phyloP scores from a whole-genome alignment of 179 eudicot species.

The Beta macrorhiza region DNA sequence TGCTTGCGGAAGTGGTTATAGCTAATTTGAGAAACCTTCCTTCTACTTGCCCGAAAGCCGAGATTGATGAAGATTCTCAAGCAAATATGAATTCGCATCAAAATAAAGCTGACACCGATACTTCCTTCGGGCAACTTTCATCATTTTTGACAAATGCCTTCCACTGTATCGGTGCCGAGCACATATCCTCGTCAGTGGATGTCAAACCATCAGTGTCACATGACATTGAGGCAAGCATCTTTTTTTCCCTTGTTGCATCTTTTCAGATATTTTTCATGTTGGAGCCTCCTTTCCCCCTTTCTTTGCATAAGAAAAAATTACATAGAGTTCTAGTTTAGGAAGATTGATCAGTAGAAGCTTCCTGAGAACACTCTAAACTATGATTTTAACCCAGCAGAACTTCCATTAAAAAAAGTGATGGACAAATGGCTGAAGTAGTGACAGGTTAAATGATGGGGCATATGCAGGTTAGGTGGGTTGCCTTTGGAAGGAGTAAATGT shows the following conservation, averaged over 20 bases:
- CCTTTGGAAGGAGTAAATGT: background rate
- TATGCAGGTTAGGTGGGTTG: background rate
- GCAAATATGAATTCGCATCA: slow-evolving; percentile 30
- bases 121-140: slow-evolving; percentile 55
- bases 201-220: slow-evolving; percentile 33
- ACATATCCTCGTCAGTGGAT: slow-evolving; percentile 39
- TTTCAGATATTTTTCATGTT: slow-evolving; percentile 11
- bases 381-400: background rate
- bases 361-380: background rate
- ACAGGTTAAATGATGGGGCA: background rate
- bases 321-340: background rate
- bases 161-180: slow-evolving; percentile 37
- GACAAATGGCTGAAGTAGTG: background rate
- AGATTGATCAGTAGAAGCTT: background rate
- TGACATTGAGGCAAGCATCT: slow-evolving; percentile 52
- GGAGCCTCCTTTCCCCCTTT: background rate
- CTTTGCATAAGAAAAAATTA: background rate
- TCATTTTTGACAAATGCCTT: slow-evolving; percentile 52
- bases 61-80: slow-evolving; percentile 45
- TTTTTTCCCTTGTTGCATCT: background rate
- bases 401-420: background rate
- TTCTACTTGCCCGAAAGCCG: slow-evolving; percentile 47
- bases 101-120: slow-evolving; percentile 38
- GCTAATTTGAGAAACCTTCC: slow-evolving; percentile 79
- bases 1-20: slow-evolving; percentile 89